Conservation (phyloP, 768 basidiomycete species). For the Auriscalpium orientale region DNA sequence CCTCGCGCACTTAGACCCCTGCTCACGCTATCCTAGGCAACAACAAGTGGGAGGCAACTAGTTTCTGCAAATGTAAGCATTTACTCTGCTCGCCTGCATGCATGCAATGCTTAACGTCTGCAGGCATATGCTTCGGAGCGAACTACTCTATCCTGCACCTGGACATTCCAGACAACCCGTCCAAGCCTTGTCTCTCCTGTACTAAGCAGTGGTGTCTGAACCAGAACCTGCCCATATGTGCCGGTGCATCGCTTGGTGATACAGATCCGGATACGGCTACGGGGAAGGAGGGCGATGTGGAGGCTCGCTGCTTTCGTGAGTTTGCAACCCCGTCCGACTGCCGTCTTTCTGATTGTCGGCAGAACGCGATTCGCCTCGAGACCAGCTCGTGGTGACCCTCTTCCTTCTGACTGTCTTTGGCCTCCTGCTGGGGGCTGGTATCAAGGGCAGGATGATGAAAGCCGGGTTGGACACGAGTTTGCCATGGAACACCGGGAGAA, state of each 20-base stretch:
- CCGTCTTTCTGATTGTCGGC: slow-evolving; percentile 18
- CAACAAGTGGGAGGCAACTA: slow-evolving; percentile 79
- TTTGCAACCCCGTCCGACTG: slow-evolving; percentile 23
- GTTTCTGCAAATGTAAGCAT: slow-evolving; percentile 78
- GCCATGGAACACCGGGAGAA: slow-evolving; percentile 53
- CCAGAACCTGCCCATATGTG: slow-evolving; percentile 80
- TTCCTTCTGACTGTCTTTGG: slow-evolving; percentile 87
- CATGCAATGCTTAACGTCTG: background rate
- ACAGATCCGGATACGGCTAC: slow-evolving; percentile 89
- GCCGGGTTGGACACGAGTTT: slow-evolving; percentile 61
- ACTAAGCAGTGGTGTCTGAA: slow-evolving; percentile 95
- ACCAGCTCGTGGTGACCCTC: slow-evolving; percentile 87
- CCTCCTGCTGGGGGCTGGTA: slow-evolving; percentile 74
- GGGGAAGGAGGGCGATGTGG: slow-evolving; percentile 92
- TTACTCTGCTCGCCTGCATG: background rate
- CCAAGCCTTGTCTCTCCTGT: slow-evolving; percentile 87
- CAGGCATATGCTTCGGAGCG: slow-evolving; percentile 86
- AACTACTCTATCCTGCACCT: slow-evolving; percentile 84
- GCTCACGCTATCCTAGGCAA: slow-evolving; percentile 38
- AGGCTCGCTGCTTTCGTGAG: slow-evolving; percentile 93
- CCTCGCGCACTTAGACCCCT: slow-evolving; percentile 24
- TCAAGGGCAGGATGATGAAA: slow-evolving; percentile 76
- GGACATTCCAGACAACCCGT: slow-evolving; percentile 72
- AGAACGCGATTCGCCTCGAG: slow-evolving; percentile 95
- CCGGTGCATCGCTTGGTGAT: slow-evolving; percentile 74